A percentile compares a stretch with the other conserved stretches of the same genome.
Conservation (phyloP, 257 asterid species). For the Cinchona pubescens region DNA sequence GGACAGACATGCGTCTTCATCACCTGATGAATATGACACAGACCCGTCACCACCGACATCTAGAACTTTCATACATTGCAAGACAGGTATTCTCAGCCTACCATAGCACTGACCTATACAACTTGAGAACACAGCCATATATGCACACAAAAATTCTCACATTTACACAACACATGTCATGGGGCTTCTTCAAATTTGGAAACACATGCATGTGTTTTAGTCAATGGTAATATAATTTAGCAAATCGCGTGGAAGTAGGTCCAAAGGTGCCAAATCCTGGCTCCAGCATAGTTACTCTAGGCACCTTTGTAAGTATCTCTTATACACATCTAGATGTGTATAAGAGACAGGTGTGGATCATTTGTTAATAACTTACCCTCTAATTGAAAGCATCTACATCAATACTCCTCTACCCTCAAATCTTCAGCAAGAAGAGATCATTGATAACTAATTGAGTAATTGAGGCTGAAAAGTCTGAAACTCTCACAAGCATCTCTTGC, state of each 20-base stretch:
- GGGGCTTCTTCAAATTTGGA: slow-evolving; percentile 3
- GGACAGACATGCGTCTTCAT: slow-evolving; percentile 26
- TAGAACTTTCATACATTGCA: background rate
- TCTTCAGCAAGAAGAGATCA: slow-evolving; percentile 4
- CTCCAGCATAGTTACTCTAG: no score
- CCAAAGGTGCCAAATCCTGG: no score
- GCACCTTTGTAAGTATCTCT: no score
- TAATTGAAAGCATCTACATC: background rate
- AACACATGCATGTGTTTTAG: slow-evolving; percentile 16
- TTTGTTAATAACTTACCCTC: background rate
- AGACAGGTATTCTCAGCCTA: slow-evolving; percentile 8
- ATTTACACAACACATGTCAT: background rate
- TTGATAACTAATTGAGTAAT: background rate
- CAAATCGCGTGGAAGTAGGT: no score
- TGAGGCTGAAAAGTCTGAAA: background rate
- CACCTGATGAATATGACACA: slow-evolving; percentile 13
- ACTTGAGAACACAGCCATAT: slow-evolving; percentile 5
- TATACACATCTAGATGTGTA: no score
- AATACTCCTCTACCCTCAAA: no score
- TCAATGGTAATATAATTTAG: no score
- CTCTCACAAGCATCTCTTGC: background rate
- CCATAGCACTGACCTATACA: no score
- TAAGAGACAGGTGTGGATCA: no score
- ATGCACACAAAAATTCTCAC: background rate
- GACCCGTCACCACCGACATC: slow-evolving; percentile 17